Evolutionary conservation across 352 stramenopile species (phyloP), one percentile per base, ranked within the genome.

Genomic region (Phytophthora idaei): DNA sequence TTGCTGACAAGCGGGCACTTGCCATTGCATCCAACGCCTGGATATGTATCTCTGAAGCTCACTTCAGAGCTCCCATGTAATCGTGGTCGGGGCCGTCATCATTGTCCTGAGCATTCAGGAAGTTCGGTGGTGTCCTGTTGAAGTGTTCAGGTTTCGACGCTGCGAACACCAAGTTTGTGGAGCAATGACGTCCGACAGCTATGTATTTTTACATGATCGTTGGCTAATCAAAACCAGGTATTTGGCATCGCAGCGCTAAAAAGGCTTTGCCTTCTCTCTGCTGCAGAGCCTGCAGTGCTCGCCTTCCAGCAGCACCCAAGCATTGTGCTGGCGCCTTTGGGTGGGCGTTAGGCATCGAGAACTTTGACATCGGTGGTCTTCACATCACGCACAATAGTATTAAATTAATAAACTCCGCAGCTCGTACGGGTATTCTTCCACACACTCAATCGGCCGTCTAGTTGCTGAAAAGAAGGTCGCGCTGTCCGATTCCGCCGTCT

Each of bases 321-420:
- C 21, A 21, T 21, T 21, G 21, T 21, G 21, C 21, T 21, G 21
- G 21, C 21, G 21, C 21, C 21, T 21, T 21, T 21, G 21, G 21
- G 21, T 21, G 21, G 21, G 21, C 21, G 21, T n/a, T 25, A 47
- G 14, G 39, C 39, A 5, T 45, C 15, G 39, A 45, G 3, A 7
- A 6, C 7, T 48, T 69, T 65, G 25, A 63, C 34, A 42, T 71
- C 41, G 64, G 21, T 21, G 21, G 21, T 21, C 21, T 21, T 21
- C 21, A 67, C 50, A 52, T 70, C 49, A 71, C 62, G 41, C 62
- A 67, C 51, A 54, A 71, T 61, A 65, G 27, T 73, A 67, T 63
- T 74, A 71, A 74, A 54, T 71, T 68, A 71, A 66, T 62, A 57
- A 52, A 54, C 47, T 32, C 31, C 29, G 29, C 46, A 25, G 42